Base-by-base conservation (phyloP, 2,329 filamentous ascomycete genomes). In the Metarhizium rileyi region DNA sequence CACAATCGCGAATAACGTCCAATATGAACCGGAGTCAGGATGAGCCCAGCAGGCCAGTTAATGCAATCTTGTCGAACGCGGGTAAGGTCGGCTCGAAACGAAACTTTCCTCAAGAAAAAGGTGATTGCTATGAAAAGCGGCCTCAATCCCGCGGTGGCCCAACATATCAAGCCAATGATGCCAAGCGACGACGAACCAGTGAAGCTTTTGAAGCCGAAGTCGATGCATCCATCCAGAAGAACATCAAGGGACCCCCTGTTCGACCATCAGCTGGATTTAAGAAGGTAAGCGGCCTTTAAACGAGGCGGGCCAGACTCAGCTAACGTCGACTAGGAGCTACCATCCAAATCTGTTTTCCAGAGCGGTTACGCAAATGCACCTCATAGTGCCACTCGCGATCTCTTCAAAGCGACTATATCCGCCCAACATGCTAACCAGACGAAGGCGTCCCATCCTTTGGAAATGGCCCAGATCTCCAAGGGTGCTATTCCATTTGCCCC, bases 401-500 rank as follows among this genome's bases (percentile, higher is more conserved):
- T 86, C 50, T 84, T 84, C 73, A 86, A 84, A 66, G 70, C 78
- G 7, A 81, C 80, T 0, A 76, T 85, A 46, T 82, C 80, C 14
- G 73, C 75, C 20, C 86, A 89, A 59, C 83, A 87, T 56, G 77
- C 80, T 58, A 74, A 77, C 55, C 79, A 86, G 35, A 67, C 71
- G 47, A 83, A 85, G 63, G 70, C 77, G 3, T 75, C 72, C 1
- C 83, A 90, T 59, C 86, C 86, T 2, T 72, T 90, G 61, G 88
- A 93, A 57, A 90, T 91, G 80, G 80, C 85, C n/a, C 87, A 91
- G 62, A 83, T 91, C 52, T 87, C 88, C 7, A 95, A 86, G 67
- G 87, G 82, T n/a, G 83, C 86, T 26, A 96, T 96, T 57, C 87
- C 89, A 2, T 96, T 96, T 62, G 89, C 89, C 6, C 79, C 90